Conservation (phyloP, 1,284 basidiomycete species). For the Ceratobasidium papillatum region DNA sequence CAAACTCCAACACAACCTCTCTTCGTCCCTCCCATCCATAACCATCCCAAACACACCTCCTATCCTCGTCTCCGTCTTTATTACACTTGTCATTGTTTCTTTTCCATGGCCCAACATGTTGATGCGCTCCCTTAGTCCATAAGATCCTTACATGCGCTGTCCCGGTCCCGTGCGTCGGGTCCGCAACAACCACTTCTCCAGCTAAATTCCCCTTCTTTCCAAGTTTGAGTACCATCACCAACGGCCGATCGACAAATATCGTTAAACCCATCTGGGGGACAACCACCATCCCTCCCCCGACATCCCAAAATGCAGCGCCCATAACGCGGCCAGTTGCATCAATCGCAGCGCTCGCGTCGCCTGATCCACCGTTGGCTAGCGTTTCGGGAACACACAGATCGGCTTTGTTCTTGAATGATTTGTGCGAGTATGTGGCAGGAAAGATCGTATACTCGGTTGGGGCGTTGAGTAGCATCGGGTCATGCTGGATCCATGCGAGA, state of each 20-base stretch:
- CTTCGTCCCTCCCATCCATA: background rate
- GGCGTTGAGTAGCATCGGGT: conserved; percentile 47
- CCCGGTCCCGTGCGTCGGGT: conserved; percentile 31
- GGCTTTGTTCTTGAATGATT: conserved; percentile 20
- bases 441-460: conserved; percentile 64
- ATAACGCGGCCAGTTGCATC: conserved; percentile 1
- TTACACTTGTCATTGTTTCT: background rate
- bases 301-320: conserved; percentile 35
- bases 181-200: conserved; percentile 19
- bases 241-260: conserved; percentile 20
- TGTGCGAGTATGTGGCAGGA: conserved; percentile 52
- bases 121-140: background rate
- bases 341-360: conserved; percentile 21
- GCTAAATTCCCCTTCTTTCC: background rate
- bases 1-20: conserved; percentile 11
- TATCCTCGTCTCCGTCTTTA: background rate
- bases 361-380: conserved; percentile 16
- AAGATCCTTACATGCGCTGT: conserved; percentile 14
- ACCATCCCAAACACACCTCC: background rate
- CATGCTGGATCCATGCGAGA: conserved; percentile 66
- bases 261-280: conserved; percentile 23
- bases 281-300: conserved; percentile 22
- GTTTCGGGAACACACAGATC: background rate
- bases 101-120: background rate
- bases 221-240: conserved; percentile 31